Conservation (phyloP, 2,329 filamentous ascomycete species). For the Talaromyces sp. region DNA sequence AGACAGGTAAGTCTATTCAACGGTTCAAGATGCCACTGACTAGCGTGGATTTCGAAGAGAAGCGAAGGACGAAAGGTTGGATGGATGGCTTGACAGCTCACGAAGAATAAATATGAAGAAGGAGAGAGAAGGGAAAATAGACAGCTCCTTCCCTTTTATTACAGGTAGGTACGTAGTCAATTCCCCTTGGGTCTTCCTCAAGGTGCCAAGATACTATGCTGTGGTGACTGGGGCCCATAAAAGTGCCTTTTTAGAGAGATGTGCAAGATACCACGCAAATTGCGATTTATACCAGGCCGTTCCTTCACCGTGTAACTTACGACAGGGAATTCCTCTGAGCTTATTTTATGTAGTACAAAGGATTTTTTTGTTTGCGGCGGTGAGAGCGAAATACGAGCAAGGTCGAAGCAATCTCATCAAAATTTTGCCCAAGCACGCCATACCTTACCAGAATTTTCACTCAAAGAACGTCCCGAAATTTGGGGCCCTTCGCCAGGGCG, state of each 20-base stretch:
- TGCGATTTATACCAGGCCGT: background rate
- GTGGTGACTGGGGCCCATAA: constrained; percentile 1
- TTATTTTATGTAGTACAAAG: background rate
- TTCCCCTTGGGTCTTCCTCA: background rate
- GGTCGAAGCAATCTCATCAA: background rate
- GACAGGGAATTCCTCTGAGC: background rate
- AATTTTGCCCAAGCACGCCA: background rate
- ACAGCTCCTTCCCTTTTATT: background rate
- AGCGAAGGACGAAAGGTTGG: background rate
- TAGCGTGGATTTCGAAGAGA: background rate
- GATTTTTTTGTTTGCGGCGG: background rate
- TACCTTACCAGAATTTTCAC: background rate
- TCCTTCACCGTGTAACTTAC: background rate
- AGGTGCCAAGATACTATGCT: constrained; percentile 5
- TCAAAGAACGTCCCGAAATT: background rate
- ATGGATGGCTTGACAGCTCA: background rate
- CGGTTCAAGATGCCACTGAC: background rate
- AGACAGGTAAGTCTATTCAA: background rate
- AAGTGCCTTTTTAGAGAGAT: background rate
- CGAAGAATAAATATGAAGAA: background rate
- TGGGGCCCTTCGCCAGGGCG: background rate
- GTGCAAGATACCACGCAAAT: constrained; percentile 7
- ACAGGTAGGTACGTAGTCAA: background rate
- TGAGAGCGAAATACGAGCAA: background rate
- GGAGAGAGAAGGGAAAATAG: background rate